Evolutionary conservation across 1,139 yeast species (phyloP).

Genomic region (Saccharomycopsis crataegensis): DNA sequence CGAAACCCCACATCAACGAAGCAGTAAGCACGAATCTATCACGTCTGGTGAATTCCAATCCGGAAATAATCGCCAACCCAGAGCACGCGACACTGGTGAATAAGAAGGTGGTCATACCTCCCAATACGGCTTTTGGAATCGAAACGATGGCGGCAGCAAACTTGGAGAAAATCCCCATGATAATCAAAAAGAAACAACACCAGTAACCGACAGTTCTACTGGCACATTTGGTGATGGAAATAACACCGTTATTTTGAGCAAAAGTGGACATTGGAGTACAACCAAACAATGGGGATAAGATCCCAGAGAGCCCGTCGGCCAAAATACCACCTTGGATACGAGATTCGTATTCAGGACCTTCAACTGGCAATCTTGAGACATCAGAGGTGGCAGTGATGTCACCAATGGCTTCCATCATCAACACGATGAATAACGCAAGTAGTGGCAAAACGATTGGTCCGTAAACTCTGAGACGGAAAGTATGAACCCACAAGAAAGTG

Average conservation of each 20-base stretch:
- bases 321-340: constrained; percentile 88
- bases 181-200: constrained; percentile 73
- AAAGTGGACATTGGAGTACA: constrained; percentile 81
- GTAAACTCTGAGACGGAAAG: constrained; percentile 65
- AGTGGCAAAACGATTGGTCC: constrained; percentile 83
- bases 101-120: constrained; percentile 89
- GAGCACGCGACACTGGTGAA: constrained; percentile 87
- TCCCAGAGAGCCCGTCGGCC: constrained; percentile 56
- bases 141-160: constrained; percentile 85
- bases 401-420: constrained; percentile 90
- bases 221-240: constrained; percentile 85
- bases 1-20: constrained; percentile 69
- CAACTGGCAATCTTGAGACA: constrained; percentile 76
- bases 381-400: constrained; percentile 90
- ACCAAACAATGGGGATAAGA: constrained; percentile 66
- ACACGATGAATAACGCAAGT: constrained; percentile 69
- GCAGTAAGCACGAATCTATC: constrained; percentile 80
- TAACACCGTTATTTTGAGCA: constrained; percentile 93
- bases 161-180: constrained; percentile 84
- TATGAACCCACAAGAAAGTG: constrained; percentile 81
- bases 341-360: constrained; percentile 72
- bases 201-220: constrained; percentile 80
- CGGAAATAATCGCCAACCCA: constrained; percentile 73
- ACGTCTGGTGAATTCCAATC: constrained; percentile 74
- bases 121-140: constrained; percentile 77